Evolutionary conservation across 306 rosid genomes (phyloP).

Genomic region (Rubus parviflorus): DNA sequence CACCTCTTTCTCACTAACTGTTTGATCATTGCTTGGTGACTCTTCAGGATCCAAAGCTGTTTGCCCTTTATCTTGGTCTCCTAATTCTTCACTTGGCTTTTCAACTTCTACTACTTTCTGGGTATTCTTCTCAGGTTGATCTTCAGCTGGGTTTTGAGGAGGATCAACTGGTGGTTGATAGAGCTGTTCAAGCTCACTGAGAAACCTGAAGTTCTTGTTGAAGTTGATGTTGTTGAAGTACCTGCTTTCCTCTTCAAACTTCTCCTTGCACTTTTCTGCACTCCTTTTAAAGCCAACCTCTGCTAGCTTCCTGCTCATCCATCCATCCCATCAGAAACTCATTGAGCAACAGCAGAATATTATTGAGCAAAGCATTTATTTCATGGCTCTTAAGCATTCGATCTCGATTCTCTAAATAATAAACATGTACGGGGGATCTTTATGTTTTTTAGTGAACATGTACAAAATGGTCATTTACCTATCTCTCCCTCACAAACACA

Average conservation of each 20-base stretch:
- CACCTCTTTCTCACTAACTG: background rate
- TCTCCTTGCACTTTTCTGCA: slow-evolving; percentile 83
- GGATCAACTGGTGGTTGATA: slow-evolving; percentile 26
- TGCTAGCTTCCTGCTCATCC: slow-evolving; percentile 66
- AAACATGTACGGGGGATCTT: background rate
- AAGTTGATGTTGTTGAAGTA: slow-evolving; percentile 53
- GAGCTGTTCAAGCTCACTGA: slow-evolving; percentile 62
- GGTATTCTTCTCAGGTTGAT: slow-evolving; percentile 23
- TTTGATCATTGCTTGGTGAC: slow-evolving; percentile 22
- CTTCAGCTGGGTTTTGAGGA: slow-evolving; percentile 9
- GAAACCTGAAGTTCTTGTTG: slow-evolving; percentile 49
- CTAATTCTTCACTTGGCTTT: slow-evolving; percentile 17
- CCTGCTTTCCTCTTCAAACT: slow-evolving; percentile 75
- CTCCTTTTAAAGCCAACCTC: slow-evolving; percentile 75
- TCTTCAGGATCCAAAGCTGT: slow-evolving; percentile 18
- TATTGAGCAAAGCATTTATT: slow-evolving; percentile 42
- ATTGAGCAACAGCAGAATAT: slow-evolving; percentile 20
- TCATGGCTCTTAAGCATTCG: background rate
- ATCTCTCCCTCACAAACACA: background rate
- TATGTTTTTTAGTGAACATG: slow-evolving; percentile 15
- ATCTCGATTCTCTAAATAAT: background rate
- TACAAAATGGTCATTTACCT: slow-evolving; percentile 8
- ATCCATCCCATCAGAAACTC: slow-evolving; percentile 36
- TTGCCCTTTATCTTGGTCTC: slow-evolving; percentile 22
- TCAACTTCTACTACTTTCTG: slow-evolving; percentile 15